Conservation (phyloP, 2,329 filamentous ascomycete species). For the Verticillium isaacii region DNA sequence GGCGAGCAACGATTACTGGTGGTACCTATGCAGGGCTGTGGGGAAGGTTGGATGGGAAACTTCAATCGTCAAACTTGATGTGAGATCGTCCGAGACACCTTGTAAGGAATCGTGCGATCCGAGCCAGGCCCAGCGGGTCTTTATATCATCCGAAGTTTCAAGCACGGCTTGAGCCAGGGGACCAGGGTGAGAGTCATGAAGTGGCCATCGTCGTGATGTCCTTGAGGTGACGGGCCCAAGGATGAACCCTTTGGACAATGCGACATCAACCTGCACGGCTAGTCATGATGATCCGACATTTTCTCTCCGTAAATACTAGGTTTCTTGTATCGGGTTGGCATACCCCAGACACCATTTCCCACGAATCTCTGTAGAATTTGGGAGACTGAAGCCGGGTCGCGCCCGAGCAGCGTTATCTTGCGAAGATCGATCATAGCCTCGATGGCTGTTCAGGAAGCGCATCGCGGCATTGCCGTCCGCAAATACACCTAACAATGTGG, state of each 20-base stretch:
- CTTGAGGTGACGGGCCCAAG: not conserved
- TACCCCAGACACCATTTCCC: too few relatives aligned
- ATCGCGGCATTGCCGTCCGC: too few relatives aligned
- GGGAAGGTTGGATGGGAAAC: not conserved
- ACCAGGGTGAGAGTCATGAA: not conserved
- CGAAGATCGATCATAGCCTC: too few relatives aligned
- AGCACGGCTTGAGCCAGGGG: not conserved
- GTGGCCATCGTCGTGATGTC: not conserved
- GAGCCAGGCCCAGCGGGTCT: not conserved
- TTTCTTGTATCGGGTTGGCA: too few relatives aligned
- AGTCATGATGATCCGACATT: not conserved
- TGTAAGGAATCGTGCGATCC: not conserved
- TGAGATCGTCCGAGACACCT: not conserved
- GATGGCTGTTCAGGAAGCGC: too few relatives aligned
- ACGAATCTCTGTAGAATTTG: too few relatives aligned
- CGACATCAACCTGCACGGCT: not conserved
- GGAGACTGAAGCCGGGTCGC: too few relatives aligned
- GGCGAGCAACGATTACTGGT: not conserved
- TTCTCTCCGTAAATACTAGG: not conserved
- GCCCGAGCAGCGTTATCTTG: too few relatives aligned
- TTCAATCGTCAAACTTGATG: not conserved
- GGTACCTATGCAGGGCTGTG: not conserved
- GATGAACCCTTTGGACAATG: not conserved
- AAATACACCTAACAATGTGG: too few relatives aligned
- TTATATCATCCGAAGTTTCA: not conserved